Evolutionary conservation across 169 alveolate species (phyloP), one percentile per base, ranked within the genome.

Genomic region (Plasmodium falciparum): DNA sequence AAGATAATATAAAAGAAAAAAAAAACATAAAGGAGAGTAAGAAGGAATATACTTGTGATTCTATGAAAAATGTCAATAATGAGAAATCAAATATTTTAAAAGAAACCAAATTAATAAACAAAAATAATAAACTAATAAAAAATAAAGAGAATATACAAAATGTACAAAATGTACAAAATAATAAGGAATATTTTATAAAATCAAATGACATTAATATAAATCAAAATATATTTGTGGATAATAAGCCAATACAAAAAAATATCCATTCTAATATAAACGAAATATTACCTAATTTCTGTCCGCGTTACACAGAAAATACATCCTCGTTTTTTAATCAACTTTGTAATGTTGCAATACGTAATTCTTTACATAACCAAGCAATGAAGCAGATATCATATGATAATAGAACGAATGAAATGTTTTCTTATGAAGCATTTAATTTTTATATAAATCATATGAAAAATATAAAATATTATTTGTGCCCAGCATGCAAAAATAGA

Each of bases 21-120:
- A 56, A 12, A 17, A n/a, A 15, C n/a, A 15, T 17, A 56, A 56
- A 59, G 56, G 65, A 39, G 11, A 39, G 9, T 52, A 59, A 39
- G 11, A 17, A 12, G 22, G 56, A 1, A 2, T 52, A 17, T 50
- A 58, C 11, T 15, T 26, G 22, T 29, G 29, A 24, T 47, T n/a
- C 7, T 9, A 56, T 6, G 33, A 73, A 73, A 15, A 58, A 52
- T 17, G 22, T 50, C 24, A 67, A 33, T 47, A 15, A 29, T 15
- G 56, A 73, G 2, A 73, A 73, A 58, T 45, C 47, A 17, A 3
- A 17, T 17, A 73, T 20, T 39, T 56, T 29, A 73, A 73, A 73
- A 56, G 73, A 56, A 58, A 73, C 86, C 8, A 73, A 73, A 47
- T 58, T 73, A 73, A 73, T 43, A 73, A 56, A 45, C 22, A 73